These are phyloP conservation scores for Ustilago nuda DNA, from an alignment of 1,284 basidiomycete genomes.

Conservation along the genomic window DNA sequence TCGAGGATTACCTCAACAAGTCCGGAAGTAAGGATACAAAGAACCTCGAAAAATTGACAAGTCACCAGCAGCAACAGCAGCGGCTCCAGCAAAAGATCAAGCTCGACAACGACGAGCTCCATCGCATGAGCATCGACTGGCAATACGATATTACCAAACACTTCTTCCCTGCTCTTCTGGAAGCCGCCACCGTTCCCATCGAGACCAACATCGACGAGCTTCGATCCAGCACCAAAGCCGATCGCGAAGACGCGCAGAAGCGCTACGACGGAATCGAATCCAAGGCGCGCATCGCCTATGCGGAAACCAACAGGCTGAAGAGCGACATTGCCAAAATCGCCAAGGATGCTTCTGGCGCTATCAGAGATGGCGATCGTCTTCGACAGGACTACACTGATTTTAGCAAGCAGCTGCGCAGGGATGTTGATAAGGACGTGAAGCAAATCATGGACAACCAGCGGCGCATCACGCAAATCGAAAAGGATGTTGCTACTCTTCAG, in stretches of 20 bases:
- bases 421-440: slow-evolving; percentile 35
- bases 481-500: neutral
- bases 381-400: slow-evolving; percentile 4
- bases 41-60: slow-evolving; percentile 6
- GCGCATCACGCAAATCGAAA: slow-evolving; percentile 18
- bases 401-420: slow-evolving; percentile 12
- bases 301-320: slow-evolving; percentile 11
- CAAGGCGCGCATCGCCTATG: neutral
- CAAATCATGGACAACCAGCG: slow-evolving; percentile 20
- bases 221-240: neutral
- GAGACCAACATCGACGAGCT: slow-evolving; percentile 22
- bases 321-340: slow-evolving; percentile 20
- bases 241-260: slow-evolving; percentile 20
- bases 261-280: slow-evolving; percentile 9
- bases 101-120: slow-evolving; percentile 7
- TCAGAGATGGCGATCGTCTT: slow-evolving; percentile 18
- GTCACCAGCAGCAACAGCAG: slow-evolving; percentile 5
- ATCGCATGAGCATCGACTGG: slow-evolving; percentile 20
- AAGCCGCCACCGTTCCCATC: slow-evolving; percentile 6
- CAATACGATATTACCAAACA: slow-evolving; percentile 4
- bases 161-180: neutral
- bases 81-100: slow-evolving; percentile 22
- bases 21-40: slow-evolving; percentile 4
- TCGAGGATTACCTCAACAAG: slow-evolving; percentile 18
- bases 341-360: slow-evolving; percentile 9